phyloP scores from a whole-genome alignment of 1,284 basidiomycete species.

The Caloboletus firmus region DNA sequence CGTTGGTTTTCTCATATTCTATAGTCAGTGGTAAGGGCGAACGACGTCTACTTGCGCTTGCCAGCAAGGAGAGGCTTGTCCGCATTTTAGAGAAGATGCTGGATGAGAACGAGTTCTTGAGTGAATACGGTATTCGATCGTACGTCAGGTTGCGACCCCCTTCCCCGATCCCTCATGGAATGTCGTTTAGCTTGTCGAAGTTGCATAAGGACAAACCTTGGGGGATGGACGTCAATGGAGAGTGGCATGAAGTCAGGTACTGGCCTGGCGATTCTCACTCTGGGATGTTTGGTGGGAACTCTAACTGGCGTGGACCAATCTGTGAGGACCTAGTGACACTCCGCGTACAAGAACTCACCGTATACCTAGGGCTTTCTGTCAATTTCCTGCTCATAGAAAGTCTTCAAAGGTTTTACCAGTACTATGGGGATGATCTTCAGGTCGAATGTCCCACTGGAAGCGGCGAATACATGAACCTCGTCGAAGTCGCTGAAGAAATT shows the following conservation, averaged over 20 bases:
- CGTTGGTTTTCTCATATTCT: constrained; percentile 11
- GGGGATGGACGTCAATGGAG: constrained; percentile 91
- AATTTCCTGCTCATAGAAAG: constrained; percentile 94
- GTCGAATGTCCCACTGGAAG: constrained; percentile 95
- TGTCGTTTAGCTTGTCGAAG: constrained; percentile 68
- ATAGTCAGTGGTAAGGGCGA: constrained; percentile 80
- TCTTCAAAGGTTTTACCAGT: constrained; percentile 96
- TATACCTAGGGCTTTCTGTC: constrained; percentile 74
- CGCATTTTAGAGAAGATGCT: constrained; percentile 95
- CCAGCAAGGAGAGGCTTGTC: constrained; percentile 87
- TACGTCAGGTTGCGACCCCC: constrained; percentile 31
- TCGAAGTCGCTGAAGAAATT: constrained; percentile 92
- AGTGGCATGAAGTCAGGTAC: constrained; percentile 90
- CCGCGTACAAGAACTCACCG: neutral
- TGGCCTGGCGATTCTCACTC: constrained; percentile 98
- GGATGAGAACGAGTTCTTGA: constrained; percentile 94
- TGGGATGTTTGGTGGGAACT: constrained; percentile 99
- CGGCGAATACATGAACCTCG: constrained; percentile 95
- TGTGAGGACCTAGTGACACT: constrained; percentile 46
- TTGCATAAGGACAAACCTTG: constrained; percentile 91
- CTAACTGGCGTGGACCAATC: constrained; percentile 91
- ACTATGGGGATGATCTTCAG: constrained; percentile 86
- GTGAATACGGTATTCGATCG: constrained; percentile 94
- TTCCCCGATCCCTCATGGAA: constrained; percentile 2
- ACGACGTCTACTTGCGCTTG: constrained; percentile 85